A percentile compares a stretch with the other conserved stretches of the same genome.
phyloP scores from a whole-genome alignment of 306 rosid genomes.

The Begonia loranthoides region DNA sequence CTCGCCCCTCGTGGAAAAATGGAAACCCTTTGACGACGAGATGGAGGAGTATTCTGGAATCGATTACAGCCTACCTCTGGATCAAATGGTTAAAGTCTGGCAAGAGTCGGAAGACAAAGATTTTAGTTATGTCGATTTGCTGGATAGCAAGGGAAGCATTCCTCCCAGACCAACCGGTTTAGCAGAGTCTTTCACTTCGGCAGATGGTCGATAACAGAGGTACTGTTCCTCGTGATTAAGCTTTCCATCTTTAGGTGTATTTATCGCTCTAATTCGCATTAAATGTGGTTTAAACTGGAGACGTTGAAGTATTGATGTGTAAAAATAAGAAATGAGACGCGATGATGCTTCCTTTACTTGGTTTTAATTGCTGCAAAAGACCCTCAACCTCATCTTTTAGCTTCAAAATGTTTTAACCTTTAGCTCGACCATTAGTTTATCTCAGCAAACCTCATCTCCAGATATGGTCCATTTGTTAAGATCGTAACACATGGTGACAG shows the following conservation, averaged over 20 bases:
- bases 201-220: constrained; percentile 47
- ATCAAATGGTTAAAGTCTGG: constrained; percentile 98
- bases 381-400: no score
- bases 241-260: constrained; percentile 1
- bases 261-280: no score
- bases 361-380: background rate
- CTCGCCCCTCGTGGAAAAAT: constrained; percentile 82
- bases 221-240: constrained; percentile 15
- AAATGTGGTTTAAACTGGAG: no score
- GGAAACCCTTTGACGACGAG: constrained; percentile 79
- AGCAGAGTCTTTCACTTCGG: constrained; percentile 91
- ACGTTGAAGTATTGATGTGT: no score
- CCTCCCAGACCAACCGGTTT: constrained; percentile 94
- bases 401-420: no score
- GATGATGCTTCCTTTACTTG: constrained; percentile 42
- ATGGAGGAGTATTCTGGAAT: constrained; percentile 83
- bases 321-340: background rate
- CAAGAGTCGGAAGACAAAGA: constrained; percentile 93
- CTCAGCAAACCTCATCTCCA: no score
- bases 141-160: constrained; percentile 88
- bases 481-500: no score
- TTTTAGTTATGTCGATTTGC: constrained; percentile 44
- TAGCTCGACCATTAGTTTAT: background rate
- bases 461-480: no score
- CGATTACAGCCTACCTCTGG: constrained; percentile 88